These are phyloP conservation scores for Isoetes taiwanensis DNA, from an alignment of 75 land plant genomes.

Conservation along the genomic window DNA sequence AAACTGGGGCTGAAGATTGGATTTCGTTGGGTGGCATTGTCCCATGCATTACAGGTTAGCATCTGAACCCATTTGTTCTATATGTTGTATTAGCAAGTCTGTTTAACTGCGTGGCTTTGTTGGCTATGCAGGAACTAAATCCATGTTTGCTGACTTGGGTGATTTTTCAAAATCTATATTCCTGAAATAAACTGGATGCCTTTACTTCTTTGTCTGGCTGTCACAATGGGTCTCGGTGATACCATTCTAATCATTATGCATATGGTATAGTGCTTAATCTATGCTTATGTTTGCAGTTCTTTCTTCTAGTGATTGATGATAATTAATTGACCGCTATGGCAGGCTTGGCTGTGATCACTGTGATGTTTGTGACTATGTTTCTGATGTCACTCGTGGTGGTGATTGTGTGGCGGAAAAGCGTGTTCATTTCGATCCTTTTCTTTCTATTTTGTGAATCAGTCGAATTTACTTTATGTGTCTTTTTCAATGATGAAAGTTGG, in stretches of 20 bases:
- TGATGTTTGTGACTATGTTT: slow-evolving; percentile 46
- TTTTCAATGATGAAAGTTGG: slow-evolving; percentile 60
- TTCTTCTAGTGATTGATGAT: too few species aligned
- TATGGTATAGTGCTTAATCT: too few species aligned
- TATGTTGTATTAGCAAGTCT: too few species aligned
- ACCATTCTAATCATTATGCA: slow-evolving; percentile 58
- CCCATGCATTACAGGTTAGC: slow-evolving; percentile 72
- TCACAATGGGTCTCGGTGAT: slow-evolving; percentile 62
- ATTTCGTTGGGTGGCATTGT: slow-evolving; percentile 70
- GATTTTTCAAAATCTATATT: slow-evolving; percentile 70
- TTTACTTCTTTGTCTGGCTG: slow-evolving; percentile 54
- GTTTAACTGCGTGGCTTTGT: too few species aligned
- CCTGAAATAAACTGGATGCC: slow-evolving; percentile 75
- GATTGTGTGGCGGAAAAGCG: slow-evolving; percentile 52
- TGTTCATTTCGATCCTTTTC: slow-evolving; percentile 23
- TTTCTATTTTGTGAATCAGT: slow-evolving; percentile 29
- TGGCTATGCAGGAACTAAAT: too few species aligned
- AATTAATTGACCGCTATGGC: slow-evolving; percentile 5
- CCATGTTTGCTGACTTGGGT: too few species aligned
- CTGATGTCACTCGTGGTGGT: slow-evolving; percentile 54
- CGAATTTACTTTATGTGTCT: slow-evolving; percentile 43
- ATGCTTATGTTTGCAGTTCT: too few species aligned
- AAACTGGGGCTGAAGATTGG: slow-evolving; percentile 53
- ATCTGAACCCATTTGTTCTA: too few species aligned
- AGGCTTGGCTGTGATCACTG: slow-evolving; percentile 78